Evolutionary conservation across 1,284 basidiomycete genomes (phyloP), one percentile per base, ranked within the genome.

Genomic region (Uromyces viciae-fabae): DNA sequence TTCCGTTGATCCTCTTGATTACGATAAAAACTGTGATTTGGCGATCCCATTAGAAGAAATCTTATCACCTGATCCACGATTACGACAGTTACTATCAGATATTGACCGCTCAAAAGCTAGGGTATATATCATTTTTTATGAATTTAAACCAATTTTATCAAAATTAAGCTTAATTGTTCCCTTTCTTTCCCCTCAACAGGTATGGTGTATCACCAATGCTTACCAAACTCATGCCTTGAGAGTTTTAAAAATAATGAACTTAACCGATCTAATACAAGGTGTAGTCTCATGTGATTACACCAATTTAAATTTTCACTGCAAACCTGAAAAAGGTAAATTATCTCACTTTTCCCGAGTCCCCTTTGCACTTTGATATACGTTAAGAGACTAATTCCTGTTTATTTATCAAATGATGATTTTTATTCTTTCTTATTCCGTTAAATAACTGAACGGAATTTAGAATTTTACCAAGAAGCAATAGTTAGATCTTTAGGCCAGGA

Each of bases 251-350:
- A 92, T 95, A 43, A 88, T 95, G 52, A 88, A 90, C 68, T 86
- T 95, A 17, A 89, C 90, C 25, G 91, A 94, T 84, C 89, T 91
- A 72, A 88, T 95, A 79, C 94, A 95, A 83, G 92, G 90, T 17
- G 85, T 94, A 19, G 89, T 94, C 11, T 95, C 88, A 84, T 95
- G 94, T 84, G 91, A 95, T 86, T 95, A 95, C 83, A 86, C 88
- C 9, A 84, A 90, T 52, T 88, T 89, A 19, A 85, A 91, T 82
- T 93, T 95, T 86, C 88, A 89, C 5, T 94, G 93, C 88, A 95
- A 95, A 84, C 94, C 94, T 11, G 92, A 95, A 49, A 60, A 72
- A 60, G 77, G 77, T 81, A 72, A 69, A 28, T 31, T 25, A 14
- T 33, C 3, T 17, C 2, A 3, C 15, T 71, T 36, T 52, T 62